Base-by-base conservation (phyloP, 2,329 filamentous ascomycete genomes). In the Aureobasidium lini region DNA sequence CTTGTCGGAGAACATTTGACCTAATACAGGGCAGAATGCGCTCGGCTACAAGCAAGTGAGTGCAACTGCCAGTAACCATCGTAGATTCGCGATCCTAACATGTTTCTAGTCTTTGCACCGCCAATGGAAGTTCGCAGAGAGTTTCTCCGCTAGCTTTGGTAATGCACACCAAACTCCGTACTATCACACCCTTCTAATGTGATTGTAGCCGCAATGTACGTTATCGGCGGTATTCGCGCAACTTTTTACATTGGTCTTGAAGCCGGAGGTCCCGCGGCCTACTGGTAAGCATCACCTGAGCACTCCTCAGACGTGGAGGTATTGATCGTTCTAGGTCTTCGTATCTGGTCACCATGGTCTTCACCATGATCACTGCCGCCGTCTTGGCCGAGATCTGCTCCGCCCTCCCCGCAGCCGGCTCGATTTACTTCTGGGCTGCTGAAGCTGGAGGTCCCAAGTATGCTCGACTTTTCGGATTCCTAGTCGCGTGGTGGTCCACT, bases 401-500 rank as follows among this genome's bases (percentile, higher is more conserved):
- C 23, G 81, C 81, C 3, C 77, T 82, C 2, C 81, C 81, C 0
- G 77, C 81, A 2, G 81, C 81, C 11, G 81, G 81, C 0, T 83
- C 80, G 2, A 84, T 84, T 65, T 84, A 84, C 62, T 75, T 84
- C 64, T 84, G 81, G 81, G 81, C 81, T n/a, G 81, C 81, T 42
- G 81, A 84, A 64, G 74, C 81, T 16, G 81, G 81, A 44, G 81
- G 81, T 5, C 79, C 76, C 29, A 74, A 74, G 23, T 84, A 74
- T 63, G 81, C 81, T n/a, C 70, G 81, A 31, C 71, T 84, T 0
- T 76, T 84, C 57, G 81, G 81, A 16, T 84, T 83, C 66, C 70
- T 83, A n/a, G 82, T 84, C n/a, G 82, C 82, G 0, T 84, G 81
- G 82, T 84, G 82, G 82, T 81, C 79, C 64, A 83, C 81, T 0